Conservation (phyloP, 2,329 filamentous ascomycete species). For the Lachnellula hyalina region DNA sequence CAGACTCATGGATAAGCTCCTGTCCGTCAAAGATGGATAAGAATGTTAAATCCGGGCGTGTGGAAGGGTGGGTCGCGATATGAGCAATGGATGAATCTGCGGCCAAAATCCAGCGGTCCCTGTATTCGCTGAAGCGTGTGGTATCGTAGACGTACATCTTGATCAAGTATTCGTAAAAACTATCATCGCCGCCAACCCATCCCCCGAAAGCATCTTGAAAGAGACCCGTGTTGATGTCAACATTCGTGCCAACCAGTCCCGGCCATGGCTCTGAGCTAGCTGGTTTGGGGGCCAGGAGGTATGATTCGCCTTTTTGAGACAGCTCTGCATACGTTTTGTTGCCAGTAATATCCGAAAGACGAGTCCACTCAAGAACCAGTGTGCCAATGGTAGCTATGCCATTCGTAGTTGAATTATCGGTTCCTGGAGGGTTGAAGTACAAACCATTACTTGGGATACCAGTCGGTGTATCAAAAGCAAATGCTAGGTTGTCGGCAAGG, state of each 20-base stretch:
- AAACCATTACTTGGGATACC: slow-evolving; percentile 71
- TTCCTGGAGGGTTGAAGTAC: slow-evolving; percentile 48
- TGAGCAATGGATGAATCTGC: slow-evolving; percentile 70
- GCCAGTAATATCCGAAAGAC: slow-evolving; percentile 68
- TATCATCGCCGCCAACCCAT: slow-evolving; percentile 74
- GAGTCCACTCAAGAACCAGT: slow-evolving; percentile 79
- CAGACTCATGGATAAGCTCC: slow-evolving; percentile 40
- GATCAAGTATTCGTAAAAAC: slow-evolving; percentile 84
- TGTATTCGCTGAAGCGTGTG: slow-evolving; percentile 56
- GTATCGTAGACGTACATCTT: slow-evolving; percentile 86
- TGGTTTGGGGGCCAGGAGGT: slow-evolving; percentile 64
- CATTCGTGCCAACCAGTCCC: slow-evolving; percentile 64
- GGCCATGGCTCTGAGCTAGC: slow-evolving; percentile 65
- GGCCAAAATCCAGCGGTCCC: slow-evolving; percentile 68
- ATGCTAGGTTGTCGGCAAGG: slow-evolving; percentile 68
- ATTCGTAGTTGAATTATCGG: slow-evolving; percentile 52
- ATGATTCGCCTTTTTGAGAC: slow-evolving; percentile 60
- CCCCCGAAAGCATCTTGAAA: slow-evolving; percentile 65
- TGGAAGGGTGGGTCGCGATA: slow-evolving; percentile 62
- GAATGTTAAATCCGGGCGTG: slow-evolving; percentile 68
- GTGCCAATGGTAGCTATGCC: slow-evolving; percentile 73
- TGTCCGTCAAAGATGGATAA: slow-evolving; percentile 51
- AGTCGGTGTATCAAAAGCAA: slow-evolving; percentile 70
- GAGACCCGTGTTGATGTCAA: slow-evolving; percentile 58
- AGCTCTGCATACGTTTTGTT: slow-evolving; percentile 61